Percentiles rank a stretch among this genome's conserved stretches.
Conservation (phyloP, 768 basidiomycete genomes). For the Pleurotus djamor region DNA sequence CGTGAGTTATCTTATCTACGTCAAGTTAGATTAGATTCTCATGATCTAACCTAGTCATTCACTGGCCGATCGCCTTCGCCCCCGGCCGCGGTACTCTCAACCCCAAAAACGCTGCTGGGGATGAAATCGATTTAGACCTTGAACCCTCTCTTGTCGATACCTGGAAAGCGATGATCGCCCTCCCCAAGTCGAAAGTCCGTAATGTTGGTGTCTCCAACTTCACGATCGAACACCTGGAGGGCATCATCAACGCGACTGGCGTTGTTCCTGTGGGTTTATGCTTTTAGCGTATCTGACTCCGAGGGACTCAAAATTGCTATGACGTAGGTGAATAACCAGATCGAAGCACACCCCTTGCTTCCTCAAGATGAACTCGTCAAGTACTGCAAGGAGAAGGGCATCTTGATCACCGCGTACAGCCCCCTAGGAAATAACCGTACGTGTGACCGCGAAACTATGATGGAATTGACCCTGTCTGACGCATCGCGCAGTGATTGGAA, state of each 20-base stretch:
- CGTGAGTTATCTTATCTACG: constrained; percentile 37
- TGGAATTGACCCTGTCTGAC: neutral
- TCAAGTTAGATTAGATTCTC: neutral
- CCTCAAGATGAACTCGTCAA: constrained; percentile 72
- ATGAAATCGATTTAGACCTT: constrained; percentile 53
- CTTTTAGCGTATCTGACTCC: neutral
- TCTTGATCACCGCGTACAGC: constrained; percentile 64
- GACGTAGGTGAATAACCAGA: constrained; percentile 64
- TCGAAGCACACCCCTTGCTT: constrained; percentile 81
- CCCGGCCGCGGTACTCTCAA: constrained; percentile 47
- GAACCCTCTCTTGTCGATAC: constrained; percentile 70
- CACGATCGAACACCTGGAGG: constrained; percentile 60
- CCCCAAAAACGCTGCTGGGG: constrained; percentile 48
- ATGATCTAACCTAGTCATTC: constrained; percentile 47
- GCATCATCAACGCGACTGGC: constrained; percentile 65
- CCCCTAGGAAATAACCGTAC: constrained; percentile 81
- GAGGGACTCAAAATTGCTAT: neutral
- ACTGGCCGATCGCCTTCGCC: constrained; percentile 77
- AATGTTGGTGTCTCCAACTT: constrained; percentile 85
- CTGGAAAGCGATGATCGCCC: constrained; percentile 76
- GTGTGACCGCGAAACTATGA: neutral
- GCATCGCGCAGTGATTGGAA: constrained; percentile 44
- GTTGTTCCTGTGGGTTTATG: constrained; percentile 58
- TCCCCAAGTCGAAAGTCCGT: constrained; percentile 67
- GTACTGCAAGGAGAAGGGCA: constrained; percentile 67